phyloP scores from a whole-genome alignment of 164 flowering plant species.

The Piper longum region DNA sequence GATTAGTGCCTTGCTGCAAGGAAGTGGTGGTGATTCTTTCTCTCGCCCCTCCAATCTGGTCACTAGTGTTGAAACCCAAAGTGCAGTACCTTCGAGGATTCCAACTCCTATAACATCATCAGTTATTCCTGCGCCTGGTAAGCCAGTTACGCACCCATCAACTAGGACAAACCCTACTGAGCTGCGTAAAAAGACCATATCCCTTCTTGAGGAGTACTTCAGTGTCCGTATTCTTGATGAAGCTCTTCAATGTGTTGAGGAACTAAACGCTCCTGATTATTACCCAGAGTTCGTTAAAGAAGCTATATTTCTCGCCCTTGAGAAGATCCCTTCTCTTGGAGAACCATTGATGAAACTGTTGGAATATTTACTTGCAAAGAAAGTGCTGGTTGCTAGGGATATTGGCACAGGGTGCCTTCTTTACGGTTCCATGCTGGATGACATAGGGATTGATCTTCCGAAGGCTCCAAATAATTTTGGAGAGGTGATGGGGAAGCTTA shows the following conservation, averaged over 20 bases:
- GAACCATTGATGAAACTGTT: conserved; percentile 53
- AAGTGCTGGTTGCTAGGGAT: conserved; percentile 40
- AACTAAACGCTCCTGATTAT: conserved; percentile 59
- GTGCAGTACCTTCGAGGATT: conserved; percentile 19
- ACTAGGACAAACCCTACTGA: conserved; percentile 26
- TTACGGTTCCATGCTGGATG: conserved; percentile 58
- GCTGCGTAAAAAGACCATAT: conserved; percentile 42
- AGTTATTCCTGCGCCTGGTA: conserved; percentile 22
- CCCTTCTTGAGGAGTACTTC: conserved; percentile 82
- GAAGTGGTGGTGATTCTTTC: conserved; percentile 26
- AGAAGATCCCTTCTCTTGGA: conserved; percentile 55
- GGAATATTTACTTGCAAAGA: conserved; percentile 34
- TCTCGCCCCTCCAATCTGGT: conserved; percentile 18
- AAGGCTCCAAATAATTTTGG: conserved; percentile 81
- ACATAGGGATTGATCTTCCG: conserved; percentile 72
- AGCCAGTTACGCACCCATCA: conserved; percentile 9
- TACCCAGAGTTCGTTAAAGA: conserved; percentile 70
- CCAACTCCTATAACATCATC: conserved; percentile 11
- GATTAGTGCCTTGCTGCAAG: conserved; percentile 66
- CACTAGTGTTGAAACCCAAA: conserved; percentile 22
- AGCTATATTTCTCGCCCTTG: conserved; percentile 56
- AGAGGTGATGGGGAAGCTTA: conserved; percentile 46
- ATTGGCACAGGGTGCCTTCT: conserved; percentile 51
- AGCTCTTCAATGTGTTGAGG: conserved; percentile 77
- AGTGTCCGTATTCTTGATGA: conserved; percentile 49